These are phyloP conservation scores for Ophiostoma novo-ulmi DNA, from an alignment of 2,329 filamentous ascomycete genomes.

Conservation along the genomic window DNA sequence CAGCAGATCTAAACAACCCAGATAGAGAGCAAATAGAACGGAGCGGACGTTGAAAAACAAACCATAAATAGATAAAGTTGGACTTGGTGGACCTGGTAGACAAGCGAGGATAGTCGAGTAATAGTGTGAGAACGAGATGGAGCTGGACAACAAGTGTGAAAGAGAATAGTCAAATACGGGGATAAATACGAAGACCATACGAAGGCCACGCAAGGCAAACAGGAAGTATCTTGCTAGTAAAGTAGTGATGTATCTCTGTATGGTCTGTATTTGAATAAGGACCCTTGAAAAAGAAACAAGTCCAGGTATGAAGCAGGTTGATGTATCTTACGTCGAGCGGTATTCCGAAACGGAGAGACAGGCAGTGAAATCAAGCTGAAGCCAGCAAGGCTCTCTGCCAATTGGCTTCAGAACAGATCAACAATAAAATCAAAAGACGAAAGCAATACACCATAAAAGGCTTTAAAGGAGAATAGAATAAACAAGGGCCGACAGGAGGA, in stretches of 20 bases:
- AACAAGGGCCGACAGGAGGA: not conserved
- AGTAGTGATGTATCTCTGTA: not conserved
- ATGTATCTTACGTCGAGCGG: not conserved
- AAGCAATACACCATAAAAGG: not conserved
- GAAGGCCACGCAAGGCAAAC: not conserved
- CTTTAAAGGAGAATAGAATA: not conserved
- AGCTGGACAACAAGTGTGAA: not conserved
- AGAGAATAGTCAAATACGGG: not conserved
- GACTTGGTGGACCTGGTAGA: not conserved
- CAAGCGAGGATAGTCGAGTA: not conserved
- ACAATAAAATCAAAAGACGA: slow-evolving; percentile 1
- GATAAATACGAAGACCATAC: not conserved
- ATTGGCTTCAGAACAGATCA: not conserved
- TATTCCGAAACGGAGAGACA: not conserved
- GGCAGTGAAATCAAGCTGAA: not conserved
- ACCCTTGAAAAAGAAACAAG: no score
- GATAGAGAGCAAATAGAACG: not conserved
- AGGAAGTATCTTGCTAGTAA: no score
- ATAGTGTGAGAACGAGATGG: not conserved
- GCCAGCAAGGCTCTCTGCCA: not conserved
- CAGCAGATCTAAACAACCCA: not conserved
- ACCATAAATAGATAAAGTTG: slow-evolving; percentile 14
- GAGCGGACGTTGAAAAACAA: not conserved
- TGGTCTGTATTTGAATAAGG: no score
- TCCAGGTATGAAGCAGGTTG: not conserved